Conservation (phyloP, 495 filamentous ascomycete species). For the Xylaria nigripes region DNA sequence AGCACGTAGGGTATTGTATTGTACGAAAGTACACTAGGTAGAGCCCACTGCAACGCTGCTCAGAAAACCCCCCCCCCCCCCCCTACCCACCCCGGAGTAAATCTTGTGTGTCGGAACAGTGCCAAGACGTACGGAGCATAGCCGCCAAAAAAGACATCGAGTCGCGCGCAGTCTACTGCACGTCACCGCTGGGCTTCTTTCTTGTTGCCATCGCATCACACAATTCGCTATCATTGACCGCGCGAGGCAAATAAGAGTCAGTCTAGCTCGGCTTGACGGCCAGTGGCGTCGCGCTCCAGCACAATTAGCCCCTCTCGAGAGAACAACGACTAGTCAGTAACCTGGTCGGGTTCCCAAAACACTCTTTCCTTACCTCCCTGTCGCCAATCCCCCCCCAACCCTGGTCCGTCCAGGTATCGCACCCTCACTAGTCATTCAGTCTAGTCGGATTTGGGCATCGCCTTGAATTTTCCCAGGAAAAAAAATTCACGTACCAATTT, state of each 20-base stretch:
- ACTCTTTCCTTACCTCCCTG: constrained; percentile 6
- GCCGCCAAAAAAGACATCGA: constrained; percentile 9
- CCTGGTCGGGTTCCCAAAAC: constrained; percentile 7
- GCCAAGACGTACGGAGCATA: constrained; percentile 4
- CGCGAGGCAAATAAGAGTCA: constrained; percentile 13
- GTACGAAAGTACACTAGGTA: too few species aligned
- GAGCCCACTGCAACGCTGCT: constrained; percentile 3
- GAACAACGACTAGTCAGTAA: constrained; percentile 10
- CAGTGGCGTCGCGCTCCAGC: constrained; percentile 10
- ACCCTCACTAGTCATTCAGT: constrained; percentile 10
- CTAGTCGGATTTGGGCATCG: constrained; percentile 11
- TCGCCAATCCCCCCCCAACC: constrained; percentile 12
- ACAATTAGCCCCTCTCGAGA: constrained; percentile 8
- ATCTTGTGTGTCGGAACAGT: neutral
- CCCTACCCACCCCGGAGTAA: neutral
- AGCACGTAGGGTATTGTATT: too few species aligned
- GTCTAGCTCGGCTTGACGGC: constrained; percentile 11
- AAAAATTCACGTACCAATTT: constrained; percentile 4
- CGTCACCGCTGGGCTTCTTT: constrained; percentile 12
- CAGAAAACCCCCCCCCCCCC: neutral
- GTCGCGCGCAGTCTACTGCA: constrained; percentile 11
- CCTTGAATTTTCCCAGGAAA: constrained; percentile 3
- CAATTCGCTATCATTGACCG: constrained; percentile 1
- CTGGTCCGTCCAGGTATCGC: constrained; percentile 4
- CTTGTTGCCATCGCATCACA: neutral